These are phyloP conservation scores for Salisapilia sapeloensis DNA, from an alignment of 352 stramenopile species.

Conservation along the genomic window DNA sequence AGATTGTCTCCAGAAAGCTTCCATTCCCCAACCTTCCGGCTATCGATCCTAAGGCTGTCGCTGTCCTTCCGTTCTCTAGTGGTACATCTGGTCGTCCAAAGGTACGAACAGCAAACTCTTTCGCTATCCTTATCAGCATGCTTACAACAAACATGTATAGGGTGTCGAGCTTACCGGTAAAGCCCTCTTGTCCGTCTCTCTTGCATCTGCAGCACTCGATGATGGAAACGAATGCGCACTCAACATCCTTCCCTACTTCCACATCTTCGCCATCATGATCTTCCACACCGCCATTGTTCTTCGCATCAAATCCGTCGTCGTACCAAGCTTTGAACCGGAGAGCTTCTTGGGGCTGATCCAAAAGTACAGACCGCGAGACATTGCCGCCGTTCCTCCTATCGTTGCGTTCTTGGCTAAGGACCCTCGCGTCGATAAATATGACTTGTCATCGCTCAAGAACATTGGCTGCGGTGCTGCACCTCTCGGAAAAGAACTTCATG, in stretches of 20 bases:
- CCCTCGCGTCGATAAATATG: constrained; percentile 74
- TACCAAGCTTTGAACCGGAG: constrained; percentile 54
- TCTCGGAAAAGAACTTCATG: constrained; percentile 47
- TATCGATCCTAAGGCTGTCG: constrained; percentile 4
- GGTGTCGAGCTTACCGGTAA: constrained; percentile 77
- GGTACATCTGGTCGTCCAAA: constrained; percentile 84
- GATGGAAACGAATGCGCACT: constrained; percentile 12
- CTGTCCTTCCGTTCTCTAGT: constrained; percentile 78
- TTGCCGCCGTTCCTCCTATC: constrained; percentile 75
- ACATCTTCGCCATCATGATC: constrained; percentile 68
- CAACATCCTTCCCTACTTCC: constrained; percentile 62
- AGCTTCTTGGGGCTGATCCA: constrained; percentile 44
- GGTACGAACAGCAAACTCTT: constrained; percentile 7
- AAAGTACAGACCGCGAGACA: constrained; percentile 3
- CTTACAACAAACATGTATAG: constrained; percentile 12
- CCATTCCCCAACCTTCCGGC: constrained; percentile 1
- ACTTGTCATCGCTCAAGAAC: constrained; percentile 45
- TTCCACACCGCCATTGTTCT: constrained; percentile 35
- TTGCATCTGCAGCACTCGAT: constrained; percentile 23
- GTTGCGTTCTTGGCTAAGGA: constrained; percentile 59
- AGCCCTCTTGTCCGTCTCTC: constrained; percentile 62
- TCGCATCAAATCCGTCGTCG: constrained; percentile 40
- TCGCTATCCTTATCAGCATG: too few relatives aligned
- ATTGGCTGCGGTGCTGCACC: constrained; percentile 69
- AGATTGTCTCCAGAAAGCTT: constrained; percentile 6